Evolutionary conservation across 1,284 basidiomycete species (phyloP).

Genomic region (Moesziomyces sp.): DNA sequence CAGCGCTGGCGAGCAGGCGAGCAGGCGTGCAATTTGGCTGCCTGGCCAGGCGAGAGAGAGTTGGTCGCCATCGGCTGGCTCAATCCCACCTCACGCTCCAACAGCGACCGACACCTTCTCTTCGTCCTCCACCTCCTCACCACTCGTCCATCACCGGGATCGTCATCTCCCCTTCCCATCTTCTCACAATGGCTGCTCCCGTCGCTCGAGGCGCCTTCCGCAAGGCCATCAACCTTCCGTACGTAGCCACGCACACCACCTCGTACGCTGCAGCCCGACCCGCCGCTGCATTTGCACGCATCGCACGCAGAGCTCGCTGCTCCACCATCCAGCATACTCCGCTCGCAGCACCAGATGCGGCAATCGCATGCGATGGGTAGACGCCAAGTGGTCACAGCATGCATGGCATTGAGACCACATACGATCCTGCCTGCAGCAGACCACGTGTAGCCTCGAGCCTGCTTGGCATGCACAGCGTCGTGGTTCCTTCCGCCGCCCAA

Average conservation of each 20-base stretch:
- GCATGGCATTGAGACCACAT: too few species aligned
- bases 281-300: background rate
- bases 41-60: background rate
- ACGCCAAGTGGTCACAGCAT: too few species aligned
- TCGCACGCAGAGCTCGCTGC: background rate
- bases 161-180: conserved; percentile 12
- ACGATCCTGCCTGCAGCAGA: too few species aligned
- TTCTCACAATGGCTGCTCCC: conserved; percentile 50
- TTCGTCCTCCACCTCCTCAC: conserved; percentile 28
- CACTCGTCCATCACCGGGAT: conserved; percentile 13
- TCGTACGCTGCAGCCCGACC: background rate
- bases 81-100: background rate
- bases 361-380: too few species aligned
- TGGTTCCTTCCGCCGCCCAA: background rate
- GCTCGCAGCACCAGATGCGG: too few species aligned
- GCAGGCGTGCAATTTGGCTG: background rate
- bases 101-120: conserved; percentile 19
- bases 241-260: conserved; percentile 18
- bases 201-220: conserved; percentile 61
- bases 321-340: too few species aligned
- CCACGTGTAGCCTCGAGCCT: background rate
- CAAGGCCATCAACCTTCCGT: conserved; percentile 78
- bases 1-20: background rate
- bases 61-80: conserved; percentile 23
- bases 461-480: background rate